Percentiles rank a stretch among this genome's conserved stretches.
Evolutionary conservation across 306 rosid species (phyloP).

Genomic region (Phaseolus lunatus): DNA sequence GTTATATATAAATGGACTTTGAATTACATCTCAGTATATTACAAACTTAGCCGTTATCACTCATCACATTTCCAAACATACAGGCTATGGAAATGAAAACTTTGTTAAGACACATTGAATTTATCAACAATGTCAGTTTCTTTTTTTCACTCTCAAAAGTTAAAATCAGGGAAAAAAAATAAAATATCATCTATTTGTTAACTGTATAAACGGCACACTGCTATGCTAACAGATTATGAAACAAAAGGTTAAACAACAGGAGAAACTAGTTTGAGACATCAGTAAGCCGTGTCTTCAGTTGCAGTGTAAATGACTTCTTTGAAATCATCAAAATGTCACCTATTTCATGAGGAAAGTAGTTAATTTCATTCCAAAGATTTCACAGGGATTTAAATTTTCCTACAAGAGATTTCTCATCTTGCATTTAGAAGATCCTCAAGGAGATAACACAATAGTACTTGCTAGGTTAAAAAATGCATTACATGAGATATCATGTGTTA

Average conservation of each 20-base stretch:
- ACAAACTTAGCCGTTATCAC: constrained; percentile 5
- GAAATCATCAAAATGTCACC: not conserved
- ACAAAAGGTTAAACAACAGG: constrained; percentile 11
- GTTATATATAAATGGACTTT: not conserved
- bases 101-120: not conserved
- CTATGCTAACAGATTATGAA: not conserved
- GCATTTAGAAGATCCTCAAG: constrained; percentile 3
- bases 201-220: not conserved
- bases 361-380: constrained; percentile 22
- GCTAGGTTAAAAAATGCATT: not conserved
- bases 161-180: not conserved
- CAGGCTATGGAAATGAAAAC: not conserved
- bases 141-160: not conserved
- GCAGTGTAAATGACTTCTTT: constrained; percentile 15
- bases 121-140: not conserved
- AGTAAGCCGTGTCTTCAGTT: not conserved
- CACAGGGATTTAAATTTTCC: not conserved
- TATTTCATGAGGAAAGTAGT: not conserved
- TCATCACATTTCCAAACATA: not conserved
- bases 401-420: constrained; percentile 19
- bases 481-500: not conserved
- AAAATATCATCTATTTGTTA: constrained; percentile 4
- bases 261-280: constrained; percentile 14
- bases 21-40: constrained; percentile 4
- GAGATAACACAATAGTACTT: not conserved